Base-by-base conservation (phyloP, 176 grass and related monocot species). In the Oryza punctata region DNA sequence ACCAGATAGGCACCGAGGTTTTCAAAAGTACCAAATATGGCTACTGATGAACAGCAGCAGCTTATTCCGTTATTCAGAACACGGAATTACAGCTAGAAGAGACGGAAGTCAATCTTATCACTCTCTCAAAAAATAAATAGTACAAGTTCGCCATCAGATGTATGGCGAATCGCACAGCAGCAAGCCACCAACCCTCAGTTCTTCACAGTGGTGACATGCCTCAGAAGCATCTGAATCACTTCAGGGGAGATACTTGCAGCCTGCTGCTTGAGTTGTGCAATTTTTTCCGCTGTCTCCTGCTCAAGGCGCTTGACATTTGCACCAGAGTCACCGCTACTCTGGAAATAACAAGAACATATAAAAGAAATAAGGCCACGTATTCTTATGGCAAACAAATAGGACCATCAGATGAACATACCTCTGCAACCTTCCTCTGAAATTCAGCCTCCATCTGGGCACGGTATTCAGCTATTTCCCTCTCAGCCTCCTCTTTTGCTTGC, bases 401-500 rank as follows among this genome's bases (percentile, higher is more conserved):
- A 37, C 33, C 33, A 28, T 21, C 5, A n/a, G n/a, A n/a, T 46
- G 33, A 45, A 66, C 87, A 49, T 87, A 94, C 95, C 92, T 94
- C 92, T 52, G 90, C 65, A 63, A 92, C 88, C 77, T 97, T 97
- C 45, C 59, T 94, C 78, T 92, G 88, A 81, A 92, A 97, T 23
- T 97, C 86, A 75, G 92, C 84, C 71, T 97, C 95, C 90, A 94
- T 84, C 54, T 91, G 84, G 13, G 86, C 78, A 81, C 92, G 90
- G 78, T 91, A 97, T 49, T 87, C 92, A 7, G 95, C 77, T 85
- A 92, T 82, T 52, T 97, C 92, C 46, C 75, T 91, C 73, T 97
- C 92, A 43, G 92, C 95, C 81, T 97, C 95, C 85, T 94, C 95
- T 77, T 97, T 97, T 23, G 95, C 94, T 73, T 94, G 88, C 86